Conservation (phyloP, 2,329 filamentous ascomycete species). For the Mycogone perniciosa region DNA sequence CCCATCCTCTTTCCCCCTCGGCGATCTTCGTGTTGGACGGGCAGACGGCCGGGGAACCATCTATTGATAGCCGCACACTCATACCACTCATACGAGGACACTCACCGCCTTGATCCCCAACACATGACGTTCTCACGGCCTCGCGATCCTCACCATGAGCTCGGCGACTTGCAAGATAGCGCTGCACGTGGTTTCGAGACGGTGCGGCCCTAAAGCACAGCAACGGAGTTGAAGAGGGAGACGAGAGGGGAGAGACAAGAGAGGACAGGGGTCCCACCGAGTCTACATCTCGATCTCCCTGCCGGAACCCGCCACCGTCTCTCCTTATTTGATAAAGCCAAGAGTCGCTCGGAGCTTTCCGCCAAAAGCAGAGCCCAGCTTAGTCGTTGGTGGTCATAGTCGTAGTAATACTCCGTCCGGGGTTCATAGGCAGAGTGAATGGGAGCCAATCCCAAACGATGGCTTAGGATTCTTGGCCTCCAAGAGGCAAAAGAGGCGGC, state of each 20-base stretch:
- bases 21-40: no score
- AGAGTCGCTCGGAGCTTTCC: no score
- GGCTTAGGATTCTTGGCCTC: neutral
- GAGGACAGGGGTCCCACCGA: neutral
- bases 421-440: no score
- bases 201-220: constrained; percentile 25
- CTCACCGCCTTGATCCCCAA: neutral
- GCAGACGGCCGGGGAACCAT: no score
- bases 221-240: constrained; percentile 12
- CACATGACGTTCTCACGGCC: neutral
- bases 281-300: neutral
- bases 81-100: neutral
- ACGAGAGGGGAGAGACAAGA: constrained; percentile 12
- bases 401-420: no score
- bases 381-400: neutral
- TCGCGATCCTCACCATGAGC: neutral
- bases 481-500: neutral
- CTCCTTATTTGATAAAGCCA: no score
- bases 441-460: neutral
- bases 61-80: no score
- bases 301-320: neutral
- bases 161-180: neutral
- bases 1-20: no score
- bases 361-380: neutral
- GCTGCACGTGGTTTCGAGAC: constrained; percentile 23